Percentiles rank a stretch among this genome's conserved stretches.
phyloP scores from a whole-genome alignment of 2,329 filamentous ascomycete species.

The Daldinia eschscholtzii region DNA sequence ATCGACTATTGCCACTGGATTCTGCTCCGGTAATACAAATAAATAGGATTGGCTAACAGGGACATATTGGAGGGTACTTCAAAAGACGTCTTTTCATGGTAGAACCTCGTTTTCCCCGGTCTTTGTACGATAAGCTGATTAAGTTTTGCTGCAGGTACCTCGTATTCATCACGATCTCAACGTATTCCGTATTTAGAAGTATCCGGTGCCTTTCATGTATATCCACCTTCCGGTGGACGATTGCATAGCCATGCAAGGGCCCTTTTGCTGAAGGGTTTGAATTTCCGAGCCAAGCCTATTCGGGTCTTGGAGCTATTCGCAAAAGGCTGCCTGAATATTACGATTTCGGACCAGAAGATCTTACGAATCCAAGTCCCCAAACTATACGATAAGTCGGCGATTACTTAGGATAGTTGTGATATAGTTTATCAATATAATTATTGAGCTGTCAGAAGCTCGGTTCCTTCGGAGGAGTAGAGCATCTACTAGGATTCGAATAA shows the following conservation, averaged over 20 bases:
- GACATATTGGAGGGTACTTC: background rate
- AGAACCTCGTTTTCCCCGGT: slow-evolving; percentile 7
- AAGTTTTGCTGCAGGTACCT: slow-evolving; percentile 10
- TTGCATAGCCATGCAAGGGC: slow-evolving; percentile 1
- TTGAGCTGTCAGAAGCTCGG: slow-evolving; percentile 25
- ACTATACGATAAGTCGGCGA: slow-evolving; percentile 31
- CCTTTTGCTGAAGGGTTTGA: slow-evolving; percentile 1
- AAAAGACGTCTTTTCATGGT: slow-evolving; percentile 7
- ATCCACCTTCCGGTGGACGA: background rate
- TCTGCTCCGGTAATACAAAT: background rate
- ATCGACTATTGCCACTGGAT: background rate
- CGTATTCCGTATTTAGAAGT: slow-evolving; percentile 10
- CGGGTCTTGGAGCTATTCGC: slow-evolving; percentile 54
- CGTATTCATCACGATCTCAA: slow-evolving; percentile 22
- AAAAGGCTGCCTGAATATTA: slow-evolving; percentile 49
- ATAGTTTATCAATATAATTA: slow-evolving; percentile 18
- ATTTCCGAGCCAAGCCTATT: slow-evolving; percentile 50
- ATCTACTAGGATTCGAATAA: slow-evolving; percentile 1
- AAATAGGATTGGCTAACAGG: background rate
- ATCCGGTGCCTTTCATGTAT: slow-evolving; percentile 11
- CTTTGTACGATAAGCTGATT: slow-evolving; percentile 12
- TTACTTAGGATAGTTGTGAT: slow-evolving; percentile 24
- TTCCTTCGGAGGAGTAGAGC: slow-evolving; percentile 2
- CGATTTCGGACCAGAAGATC: slow-evolving; percentile 22
- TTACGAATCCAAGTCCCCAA: slow-evolving; percentile 21